Base-by-base conservation (phyloP, 1,139 yeast genomes). In the Candida anutae region DNA sequence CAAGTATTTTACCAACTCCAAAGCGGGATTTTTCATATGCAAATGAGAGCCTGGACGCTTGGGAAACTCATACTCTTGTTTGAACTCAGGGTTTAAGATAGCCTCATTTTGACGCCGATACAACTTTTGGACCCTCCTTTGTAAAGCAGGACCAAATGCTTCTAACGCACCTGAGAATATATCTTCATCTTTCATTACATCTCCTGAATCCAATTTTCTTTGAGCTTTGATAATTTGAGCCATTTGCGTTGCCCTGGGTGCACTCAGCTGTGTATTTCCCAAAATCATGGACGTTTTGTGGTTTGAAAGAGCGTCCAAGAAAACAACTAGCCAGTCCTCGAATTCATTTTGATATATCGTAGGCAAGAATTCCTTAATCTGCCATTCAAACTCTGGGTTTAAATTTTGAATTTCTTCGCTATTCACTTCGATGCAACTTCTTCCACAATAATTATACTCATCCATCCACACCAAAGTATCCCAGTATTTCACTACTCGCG, bases 381-480 rank as follows among this genome's bases (percentile, higher is more conserved):
- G 93, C 98, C 98, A 93, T 28, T 74, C 67, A 30, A 82, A 77
- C 28, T 68, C 65, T 3, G 80, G 77, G 16, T 62, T 61, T 35
- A 81, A 57, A 21, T 66, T 66, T 42, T 79, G 84, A 13, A 57
- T 55, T 5, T 77, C 84, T 8, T 63, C 69, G 29, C 58, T 64
- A 4, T 72, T 59, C 23, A 82, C 74, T 32, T 70, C 69, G 12
- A 61, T 54, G 48, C 94, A 81, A 15, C 77, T 76, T 33, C 87
- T 65, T 4, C 98, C 99, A 24, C 94, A 84, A 51, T 65, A 87
- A 46, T 93, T 93, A 43, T 71, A 76, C 42, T 80, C 78, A 50
- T 93, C 96, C 94, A 88, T 84, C 97, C 98, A 93, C 4, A 90
- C 60, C 36, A 93, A 60, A 12, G 82, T 48, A 50, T 90, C 96